phyloP scores from a whole-genome alignment of 768 basidiomycete species.

The Naganishia onofrii region DNA sequence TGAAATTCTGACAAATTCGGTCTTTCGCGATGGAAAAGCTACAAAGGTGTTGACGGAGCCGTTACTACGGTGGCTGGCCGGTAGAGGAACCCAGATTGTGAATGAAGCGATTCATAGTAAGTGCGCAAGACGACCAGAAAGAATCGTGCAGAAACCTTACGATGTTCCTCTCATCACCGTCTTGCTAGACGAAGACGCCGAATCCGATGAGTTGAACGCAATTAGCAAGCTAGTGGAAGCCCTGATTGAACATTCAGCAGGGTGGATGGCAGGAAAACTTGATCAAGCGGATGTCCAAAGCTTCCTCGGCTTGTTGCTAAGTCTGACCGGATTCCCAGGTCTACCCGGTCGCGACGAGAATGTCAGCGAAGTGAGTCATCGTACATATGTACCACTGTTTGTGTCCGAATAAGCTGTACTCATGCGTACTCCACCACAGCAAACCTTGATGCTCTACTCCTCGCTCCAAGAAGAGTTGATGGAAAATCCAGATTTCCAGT shows the following conservation, averaged over 20 bases:
- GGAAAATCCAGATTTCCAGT: slow-evolving; percentile 33
- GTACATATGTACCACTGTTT: too few relatives aligned
- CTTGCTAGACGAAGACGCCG: slow-evolving; percentile 50
- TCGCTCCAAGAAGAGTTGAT: slow-evolving; percentile 68
- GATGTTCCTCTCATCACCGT: too few relatives aligned
- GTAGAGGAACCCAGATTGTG: slow-evolving; percentile 60
- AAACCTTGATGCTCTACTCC: slow-evolving; percentile 82
- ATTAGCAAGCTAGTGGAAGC: slow-evolving; percentile 77
- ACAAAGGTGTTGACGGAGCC: slow-evolving; percentile 76
- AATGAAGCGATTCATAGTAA: slow-evolving; percentile 53
- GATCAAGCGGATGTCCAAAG: slow-evolving; percentile 62
- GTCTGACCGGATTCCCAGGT: slow-evolving; percentile 71
- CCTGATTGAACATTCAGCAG: slow-evolving; percentile 79
- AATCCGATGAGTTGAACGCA: slow-evolving; percentile 62
- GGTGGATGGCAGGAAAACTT: slow-evolving; percentile 71
- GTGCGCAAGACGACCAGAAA: background rate
- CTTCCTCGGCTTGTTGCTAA: slow-evolving; percentile 68
- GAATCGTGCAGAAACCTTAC: background rate
- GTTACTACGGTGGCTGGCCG: slow-evolving; percentile 69
- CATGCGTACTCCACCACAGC: slow-evolving; percentile 29
- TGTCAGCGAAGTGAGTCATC: slow-evolving; percentile 68
- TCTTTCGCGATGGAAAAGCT: slow-evolving; percentile 68
- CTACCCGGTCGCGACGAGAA: slow-evolving; percentile 80
- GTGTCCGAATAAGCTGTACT: background rate
- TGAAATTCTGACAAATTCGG: slow-evolving; percentile 73